phyloP scores from a whole-genome alignment of 2,329 filamentous ascomycete genomes.

The Pseudogymnoascus sp. region DNA sequence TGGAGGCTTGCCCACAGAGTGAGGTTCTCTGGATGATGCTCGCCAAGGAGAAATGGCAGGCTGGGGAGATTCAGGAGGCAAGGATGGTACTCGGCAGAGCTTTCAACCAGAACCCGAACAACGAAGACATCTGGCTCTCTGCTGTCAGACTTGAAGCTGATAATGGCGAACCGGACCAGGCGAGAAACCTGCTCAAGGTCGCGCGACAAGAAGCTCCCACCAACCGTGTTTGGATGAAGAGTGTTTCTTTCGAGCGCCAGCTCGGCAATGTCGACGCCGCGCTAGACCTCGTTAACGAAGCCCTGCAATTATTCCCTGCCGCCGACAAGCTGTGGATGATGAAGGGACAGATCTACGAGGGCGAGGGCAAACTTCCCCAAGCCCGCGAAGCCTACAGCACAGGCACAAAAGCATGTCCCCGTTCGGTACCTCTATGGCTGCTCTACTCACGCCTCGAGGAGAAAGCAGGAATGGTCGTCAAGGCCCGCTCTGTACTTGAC shows the following conservation, averaged over 20 bases:
- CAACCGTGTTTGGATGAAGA: slow-evolving; percentile 96
- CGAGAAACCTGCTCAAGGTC: slow-evolving; percentile 70
- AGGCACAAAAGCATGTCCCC: slow-evolving; percentile 79
- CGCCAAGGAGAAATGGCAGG: slow-evolving; percentile 88
- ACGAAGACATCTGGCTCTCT: slow-evolving; percentile 95
- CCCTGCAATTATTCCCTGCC: slow-evolving; percentile 76
- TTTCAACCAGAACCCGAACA: slow-evolving; percentile 92
- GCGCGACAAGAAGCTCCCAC: slow-evolving; percentile 86
- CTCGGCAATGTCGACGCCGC: slow-evolving; percentile 72
- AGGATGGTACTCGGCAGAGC: slow-evolving; percentile 78
- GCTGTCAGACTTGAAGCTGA: slow-evolving; percentile 96
- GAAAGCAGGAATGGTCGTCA: slow-evolving; percentile 72
- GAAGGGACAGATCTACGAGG: slow-evolving; percentile 96
- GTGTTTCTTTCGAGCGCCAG: slow-evolving; percentile 85
- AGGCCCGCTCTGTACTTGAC: slow-evolving; percentile 89
- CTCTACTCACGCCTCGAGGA: slow-evolving; percentile 86
- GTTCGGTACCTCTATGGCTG: slow-evolving; percentile 82
- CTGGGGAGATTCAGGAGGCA: slow-evolving; percentile 80
- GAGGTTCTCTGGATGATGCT: slow-evolving; percentile 95
- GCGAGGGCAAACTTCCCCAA: slow-evolving; percentile 68
- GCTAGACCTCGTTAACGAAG: slow-evolving; percentile 80
- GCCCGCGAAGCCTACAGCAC: slow-evolving; percentile 85
- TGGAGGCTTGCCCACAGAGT: slow-evolving; percentile 85
- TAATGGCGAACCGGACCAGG: slow-evolving; percentile 73
- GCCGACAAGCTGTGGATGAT: slow-evolving; percentile 94